These are phyloP conservation scores for Catharanthus roseus DNA, from an alignment of 257 asterid species.

Conservation along the genomic window DNA sequence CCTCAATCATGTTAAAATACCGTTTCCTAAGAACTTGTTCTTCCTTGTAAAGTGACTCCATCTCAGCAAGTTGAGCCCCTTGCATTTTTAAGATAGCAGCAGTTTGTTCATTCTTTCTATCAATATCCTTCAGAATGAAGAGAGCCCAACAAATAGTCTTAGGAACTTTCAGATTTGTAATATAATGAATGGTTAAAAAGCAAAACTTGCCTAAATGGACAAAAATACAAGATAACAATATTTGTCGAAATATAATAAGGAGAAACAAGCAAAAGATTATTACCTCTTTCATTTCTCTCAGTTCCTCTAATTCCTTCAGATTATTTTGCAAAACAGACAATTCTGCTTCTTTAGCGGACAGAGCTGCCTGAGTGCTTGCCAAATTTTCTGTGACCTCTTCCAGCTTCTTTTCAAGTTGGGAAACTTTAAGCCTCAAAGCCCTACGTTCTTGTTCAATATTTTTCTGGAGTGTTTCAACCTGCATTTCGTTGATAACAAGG, in stretches of 20 bases:
- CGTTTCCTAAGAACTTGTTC: conserved; percentile 86
- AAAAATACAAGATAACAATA: conserved; percentile 1
- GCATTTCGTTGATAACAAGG: conserved; percentile 24
- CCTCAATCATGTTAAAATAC: conserved; percentile 92
- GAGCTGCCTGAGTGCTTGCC: conserved; percentile 46
- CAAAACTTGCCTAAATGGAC: not conserved
- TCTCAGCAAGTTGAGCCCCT: conserved; percentile 92
- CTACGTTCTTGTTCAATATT: conserved; percentile 65
- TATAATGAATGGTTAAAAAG: not conserved
- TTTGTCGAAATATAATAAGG: not conserved
- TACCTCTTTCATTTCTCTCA: conserved; percentile 99
- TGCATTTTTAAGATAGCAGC: conserved; percentile 94
- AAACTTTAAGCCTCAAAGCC: conserved; percentile 44
- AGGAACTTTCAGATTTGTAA: not conserved
- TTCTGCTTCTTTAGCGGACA: conserved; percentile 59
- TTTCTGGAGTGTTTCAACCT: conserved; percentile 51
- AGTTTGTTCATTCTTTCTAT: conserved; percentile 93
- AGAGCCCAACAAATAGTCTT: not conserved
- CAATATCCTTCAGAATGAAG: conserved; percentile 59
- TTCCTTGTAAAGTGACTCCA: conserved; percentile 88
- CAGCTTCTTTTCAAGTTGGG: conserved; percentile 74
- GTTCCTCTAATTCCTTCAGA: conserved; percentile 79
- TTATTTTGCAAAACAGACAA: conserved; percentile 59
- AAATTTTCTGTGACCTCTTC: conserved; percentile 51
- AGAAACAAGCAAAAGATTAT: conserved; percentile 9